These are phyloP conservation scores for Micromonas pusilla DNA, from an alignment of 139 green algal genomes.

Conservation along the genomic window DNA sequence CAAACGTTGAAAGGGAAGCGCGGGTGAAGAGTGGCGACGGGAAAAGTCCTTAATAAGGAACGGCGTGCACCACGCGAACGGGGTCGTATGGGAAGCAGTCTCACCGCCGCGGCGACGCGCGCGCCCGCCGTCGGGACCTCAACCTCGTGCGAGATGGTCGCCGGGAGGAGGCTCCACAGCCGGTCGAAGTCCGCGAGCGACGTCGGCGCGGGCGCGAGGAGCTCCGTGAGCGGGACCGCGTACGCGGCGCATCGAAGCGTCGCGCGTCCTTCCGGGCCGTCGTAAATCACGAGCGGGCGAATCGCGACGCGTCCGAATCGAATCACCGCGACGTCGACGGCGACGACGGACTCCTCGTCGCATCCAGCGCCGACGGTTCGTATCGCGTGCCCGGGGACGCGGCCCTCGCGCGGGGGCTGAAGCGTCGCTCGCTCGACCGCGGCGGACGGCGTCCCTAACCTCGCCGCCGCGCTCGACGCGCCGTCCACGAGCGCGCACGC, in stretches of 20 bases:
- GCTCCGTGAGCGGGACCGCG: background rate
- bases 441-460: no score
- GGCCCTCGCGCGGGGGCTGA: no score
- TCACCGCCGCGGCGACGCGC: no score
- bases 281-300: background rate
- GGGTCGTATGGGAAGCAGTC: no score
- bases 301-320: background rate
- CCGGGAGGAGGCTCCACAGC: background rate
- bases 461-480: no score
- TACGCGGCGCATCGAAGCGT: background rate
- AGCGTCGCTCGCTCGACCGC: no score
- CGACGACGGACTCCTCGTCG: background rate
- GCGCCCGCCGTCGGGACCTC: no score
- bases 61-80: no score
- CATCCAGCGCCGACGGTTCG: background rate
- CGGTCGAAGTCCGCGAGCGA: background rate
- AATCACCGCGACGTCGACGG: background rate
- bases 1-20: no score
- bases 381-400: background rate
- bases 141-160: background rate
- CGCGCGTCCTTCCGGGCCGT: background rate
- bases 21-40: no score
- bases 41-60: no score
- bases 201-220: background rate
- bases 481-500: background rate